These are phyloP conservation scores for Fusarium pseudograminearum DNA, from an alignment of 2,329 filamentous ascomycete genomes.

Conservation along the genomic window DNA sequence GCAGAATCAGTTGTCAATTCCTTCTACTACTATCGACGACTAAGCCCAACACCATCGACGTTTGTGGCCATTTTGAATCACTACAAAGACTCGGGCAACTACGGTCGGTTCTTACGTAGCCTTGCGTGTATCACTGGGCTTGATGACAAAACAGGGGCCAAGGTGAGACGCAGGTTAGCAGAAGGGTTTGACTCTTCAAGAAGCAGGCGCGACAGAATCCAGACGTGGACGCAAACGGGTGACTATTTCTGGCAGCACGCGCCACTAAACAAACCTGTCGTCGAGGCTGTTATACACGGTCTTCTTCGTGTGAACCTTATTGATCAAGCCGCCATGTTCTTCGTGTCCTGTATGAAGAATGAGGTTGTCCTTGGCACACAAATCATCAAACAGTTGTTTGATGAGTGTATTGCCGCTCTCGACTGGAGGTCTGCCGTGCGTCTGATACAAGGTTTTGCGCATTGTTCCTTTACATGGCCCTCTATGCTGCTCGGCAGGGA, in stretches of 20 bases:
- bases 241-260: slow-evolving; percentile 57
- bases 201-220: slow-evolving; percentile 43
- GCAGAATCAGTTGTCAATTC: slow-evolving; percentile 66
- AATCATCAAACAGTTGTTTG: slow-evolving; percentile 55
- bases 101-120: slow-evolving; percentile 58
- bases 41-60: slow-evolving; percentile 63
- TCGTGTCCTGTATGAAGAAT: slow-evolving; percentile 55
- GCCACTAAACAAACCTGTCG: slow-evolving; percentile 54
- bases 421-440: slow-evolving; percentile 55
- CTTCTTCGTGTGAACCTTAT: slow-evolving; percentile 62
- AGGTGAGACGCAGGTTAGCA: slow-evolving; percentile 53
- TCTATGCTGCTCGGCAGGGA: slow-evolving; percentile 43
- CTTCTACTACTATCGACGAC: slow-evolving; percentile 58
- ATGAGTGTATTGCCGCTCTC: slow-evolving; percentile 56
- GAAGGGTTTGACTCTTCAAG: slow-evolving; percentile 47
- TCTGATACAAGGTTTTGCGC: slow-evolving; percentile 49
- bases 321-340: slow-evolving; percentile 58
- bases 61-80: slow-evolving; percentile 64
- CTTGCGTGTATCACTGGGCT: slow-evolving; percentile 61
- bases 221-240: slow-evolving; percentile 46
- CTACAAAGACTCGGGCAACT: slow-evolving; percentile 58
- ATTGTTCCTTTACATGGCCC: slow-evolving; percentile 45
- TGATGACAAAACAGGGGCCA: slow-evolving; percentile 55
- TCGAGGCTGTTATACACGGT: slow-evolving; percentile 61
- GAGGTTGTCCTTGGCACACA: slow-evolving; percentile 50